Evolutionary conservation across 208 protist species (phyloP).

Genomic region (Sergeia podlipaevii): DNA sequence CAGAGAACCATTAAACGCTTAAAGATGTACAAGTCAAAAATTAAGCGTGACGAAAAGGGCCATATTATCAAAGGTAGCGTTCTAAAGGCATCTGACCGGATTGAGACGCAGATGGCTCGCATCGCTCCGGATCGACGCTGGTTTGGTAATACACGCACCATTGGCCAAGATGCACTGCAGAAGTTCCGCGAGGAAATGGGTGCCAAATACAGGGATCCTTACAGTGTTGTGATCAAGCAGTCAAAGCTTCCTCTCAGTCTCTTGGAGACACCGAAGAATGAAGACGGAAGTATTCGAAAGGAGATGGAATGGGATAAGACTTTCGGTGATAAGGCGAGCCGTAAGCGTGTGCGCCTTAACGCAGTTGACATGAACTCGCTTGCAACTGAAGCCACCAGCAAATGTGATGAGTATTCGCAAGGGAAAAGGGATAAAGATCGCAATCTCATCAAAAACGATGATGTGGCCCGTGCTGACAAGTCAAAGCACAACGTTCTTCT

Average conservation of each 20-base stretch:
- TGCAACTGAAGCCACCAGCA: slow-evolving; percentile 38
- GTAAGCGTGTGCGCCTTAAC: slow-evolving; percentile 87
- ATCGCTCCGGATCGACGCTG: slow-evolving; percentile 95
- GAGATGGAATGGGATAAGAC: slow-evolving; percentile 95
- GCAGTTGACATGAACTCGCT: slow-evolving; percentile 50
- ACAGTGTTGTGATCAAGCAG: slow-evolving; percentile 96
- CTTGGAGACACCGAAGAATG: slow-evolving; percentile 83
- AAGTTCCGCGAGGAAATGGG: slow-evolving; percentile 96
- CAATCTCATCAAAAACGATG: slow-evolving; percentile 23
- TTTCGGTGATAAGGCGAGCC: slow-evolving; percentile 94
- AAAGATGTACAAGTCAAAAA: slow-evolving; percentile 89
- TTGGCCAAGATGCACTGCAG: slow-evolving; percentile 96
- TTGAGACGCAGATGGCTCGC: slow-evolving; percentile 87
- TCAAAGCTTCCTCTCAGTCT: slow-evolving; percentile 97
- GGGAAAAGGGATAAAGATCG: slow-evolving; percentile 51
- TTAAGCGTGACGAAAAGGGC: slow-evolving; percentile 89
- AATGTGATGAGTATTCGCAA: slow-evolving; percentile 45
- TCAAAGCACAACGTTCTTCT: slow-evolving; percentile 91
- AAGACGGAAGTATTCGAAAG: slow-evolving; percentile 88
- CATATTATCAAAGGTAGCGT: slow-evolving; percentile 92
- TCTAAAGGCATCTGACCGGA: slow-evolving; percentile 76
- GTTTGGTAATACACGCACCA: slow-evolving; percentile 97
- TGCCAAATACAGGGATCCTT: slow-evolving; percentile 96
- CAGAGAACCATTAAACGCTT: slow-evolving; percentile 84
- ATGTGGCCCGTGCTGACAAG: slow-evolving; percentile 42